Evolutionary conservation across 2,329 filamentous ascomycete species (phyloP), one percentile per base, ranked within the genome.

Genomic region (Calonectria leucothoes): DNA sequence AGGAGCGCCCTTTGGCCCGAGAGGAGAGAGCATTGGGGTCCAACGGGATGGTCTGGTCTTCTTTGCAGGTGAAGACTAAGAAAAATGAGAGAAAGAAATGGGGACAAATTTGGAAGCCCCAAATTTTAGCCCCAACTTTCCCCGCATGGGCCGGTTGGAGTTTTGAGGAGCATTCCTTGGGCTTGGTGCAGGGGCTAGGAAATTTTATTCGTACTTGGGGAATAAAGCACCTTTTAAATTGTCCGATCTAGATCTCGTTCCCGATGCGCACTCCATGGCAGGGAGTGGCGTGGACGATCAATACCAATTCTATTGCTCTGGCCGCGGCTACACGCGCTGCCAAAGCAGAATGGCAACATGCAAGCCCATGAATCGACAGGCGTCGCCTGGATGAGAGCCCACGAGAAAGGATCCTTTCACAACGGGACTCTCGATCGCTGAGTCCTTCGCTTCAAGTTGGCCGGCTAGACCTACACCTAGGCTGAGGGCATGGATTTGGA

Each of bases 51-150:
- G 20, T 6, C 23, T n/a, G 15, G 25, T n/a, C 35, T 20, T 37
- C 17, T 14, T 23, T 23, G n/a, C 31, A 23, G 39, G 17, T 52
- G 23, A 15, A 29, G 25, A 29, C 27, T 29, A 14, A 39, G 17
- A 27, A 27, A 37, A 23, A 23, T 57, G 20, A 57, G 8, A 33
- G 17, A 37, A 23, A 7, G 25, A 42, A 42, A 29, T 42, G 15
- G 35, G 6, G 35, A 10, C 15, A 29, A 29, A 42, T 14, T 29
- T 29, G 14, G 2, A 8, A 11, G 25, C 35, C 31, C 57, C 57
- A 63, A 63, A 29, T n/a, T 5, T 63, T 63, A 29, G 57, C 57
- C 57, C 37, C 57, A 42, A 63, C 37, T 63, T 63, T 57, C 57
- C 57, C 57, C 57, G 57, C 57, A 42, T 39, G 35, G 35, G 25